Evolutionary conservation across 2,329 filamentous ascomycete genomes (phyloP).

Genomic region (Leptodontidium sp.): DNA sequence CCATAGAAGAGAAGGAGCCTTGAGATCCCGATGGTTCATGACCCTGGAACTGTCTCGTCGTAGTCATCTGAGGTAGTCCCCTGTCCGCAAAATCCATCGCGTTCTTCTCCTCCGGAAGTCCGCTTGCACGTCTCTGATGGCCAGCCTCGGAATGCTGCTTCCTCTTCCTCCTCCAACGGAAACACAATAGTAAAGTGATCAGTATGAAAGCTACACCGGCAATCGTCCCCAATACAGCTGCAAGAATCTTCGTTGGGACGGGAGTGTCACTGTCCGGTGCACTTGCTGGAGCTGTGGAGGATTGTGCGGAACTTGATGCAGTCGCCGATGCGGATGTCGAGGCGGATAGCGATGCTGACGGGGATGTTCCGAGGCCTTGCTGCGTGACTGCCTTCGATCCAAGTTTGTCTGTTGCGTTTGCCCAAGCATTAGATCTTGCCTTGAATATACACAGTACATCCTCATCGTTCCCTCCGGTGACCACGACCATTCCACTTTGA

Average conservation of each 20-base stretch:
- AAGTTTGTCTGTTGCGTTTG: slow-evolving; percentile 64
- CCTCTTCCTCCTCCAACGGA: slow-evolving; percentile 68
- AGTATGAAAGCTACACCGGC: slow-evolving; percentile 67
- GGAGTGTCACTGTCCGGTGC: slow-evolving; percentile 22
- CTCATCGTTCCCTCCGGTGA: slow-evolving; percentile 73
- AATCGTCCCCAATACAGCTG: slow-evolving; percentile 83
- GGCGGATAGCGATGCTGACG: slow-evolving; percentile 42
- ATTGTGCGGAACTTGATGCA: slow-evolving; percentile 23
- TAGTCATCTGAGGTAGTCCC: slow-evolving; percentile 49
- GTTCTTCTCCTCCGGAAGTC: slow-evolving; percentile 65
- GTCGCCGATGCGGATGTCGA: slow-evolving; percentile 40
- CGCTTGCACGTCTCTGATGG: slow-evolving; percentile 54
- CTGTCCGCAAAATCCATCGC: slow-evolving; percentile 57
- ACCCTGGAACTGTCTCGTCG: slow-evolving; percentile 50
- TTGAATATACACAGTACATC: slow-evolving; percentile 81
- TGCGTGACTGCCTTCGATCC: slow-evolving; percentile 35
- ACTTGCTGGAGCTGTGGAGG: slow-evolving; percentile 39
- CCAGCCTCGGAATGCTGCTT: slow-evolving; percentile 58
- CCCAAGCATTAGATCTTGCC: slow-evolving; percentile 77
- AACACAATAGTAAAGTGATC: slow-evolving; percentile 68
- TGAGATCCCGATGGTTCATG: slow-evolving; percentile 62
- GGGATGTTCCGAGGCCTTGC: slow-evolving; percentile 37
- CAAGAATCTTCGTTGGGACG: slow-evolving; percentile 69
- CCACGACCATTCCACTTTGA: slow-evolving; percentile 71
- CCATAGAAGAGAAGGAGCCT: slow-evolving; percentile 69